phyloP scores from a whole-genome alignment of 1,284 basidiomycete species.

The Leccinum pallidistipes region DNA sequence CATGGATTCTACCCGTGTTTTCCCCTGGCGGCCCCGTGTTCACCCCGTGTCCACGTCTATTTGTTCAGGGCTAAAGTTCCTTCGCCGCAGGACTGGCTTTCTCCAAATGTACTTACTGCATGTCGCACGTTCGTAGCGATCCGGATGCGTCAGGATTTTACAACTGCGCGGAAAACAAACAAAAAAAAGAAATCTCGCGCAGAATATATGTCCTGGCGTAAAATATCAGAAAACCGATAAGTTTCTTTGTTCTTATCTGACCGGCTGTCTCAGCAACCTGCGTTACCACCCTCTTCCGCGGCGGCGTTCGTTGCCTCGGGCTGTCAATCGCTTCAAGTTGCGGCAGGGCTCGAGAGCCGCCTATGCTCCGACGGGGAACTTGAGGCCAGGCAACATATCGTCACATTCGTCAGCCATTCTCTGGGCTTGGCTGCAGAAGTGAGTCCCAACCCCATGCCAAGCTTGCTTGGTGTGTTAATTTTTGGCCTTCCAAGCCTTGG shows the following conservation, averaged over 20 bases:
- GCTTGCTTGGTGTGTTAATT: conserved; percentile 2
- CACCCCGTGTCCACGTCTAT: not conserved
- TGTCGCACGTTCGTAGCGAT: conserved; percentile 5
- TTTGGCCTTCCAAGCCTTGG: conserved; percentile 9
- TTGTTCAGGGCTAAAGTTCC: not conserved
- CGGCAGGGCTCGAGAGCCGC: conserved; percentile 6
- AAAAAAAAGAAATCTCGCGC: conserved; percentile 1
- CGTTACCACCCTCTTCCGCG: not conserved
- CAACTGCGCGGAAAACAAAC: not conserved
- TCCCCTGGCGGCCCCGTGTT: not conserved
- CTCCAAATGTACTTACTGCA: not conserved
- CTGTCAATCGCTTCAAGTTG: conserved; percentile 10
- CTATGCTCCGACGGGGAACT: conserved; percentile 6
- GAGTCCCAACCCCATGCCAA: not conserved
- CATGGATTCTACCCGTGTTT: not conserved
- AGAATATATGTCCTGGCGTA: not conserved
- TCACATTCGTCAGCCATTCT: conserved; percentile 3
- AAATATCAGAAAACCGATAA: not conserved
- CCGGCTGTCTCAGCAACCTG: not conserved
- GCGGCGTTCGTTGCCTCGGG: conserved; percentile 4
- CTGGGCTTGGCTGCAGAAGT: not conserved
- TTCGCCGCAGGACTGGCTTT: not conserved
- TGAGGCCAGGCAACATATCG: not conserved
- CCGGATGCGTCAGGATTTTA: not conserved
- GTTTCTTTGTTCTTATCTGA: not conserved